Evolutionary conservation across 2,329 filamentous ascomycete genomes (phyloP).

Genomic region (Hymenoscyphus fraxineus): DNA sequence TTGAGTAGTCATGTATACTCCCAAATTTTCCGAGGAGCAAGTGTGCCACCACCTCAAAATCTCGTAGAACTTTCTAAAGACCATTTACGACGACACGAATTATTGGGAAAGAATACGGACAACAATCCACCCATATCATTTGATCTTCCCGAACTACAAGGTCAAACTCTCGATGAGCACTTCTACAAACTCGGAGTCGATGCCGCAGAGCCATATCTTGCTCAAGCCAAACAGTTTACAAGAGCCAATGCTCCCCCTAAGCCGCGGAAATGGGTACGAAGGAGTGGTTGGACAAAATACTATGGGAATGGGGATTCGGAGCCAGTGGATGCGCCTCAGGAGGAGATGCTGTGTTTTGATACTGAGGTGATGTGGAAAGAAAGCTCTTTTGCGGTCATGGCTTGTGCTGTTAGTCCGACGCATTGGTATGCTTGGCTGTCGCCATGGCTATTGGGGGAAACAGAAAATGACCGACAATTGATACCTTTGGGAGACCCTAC

Average conservation of each 20-base stretch:
- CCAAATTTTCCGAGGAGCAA: conserved; percentile 70
- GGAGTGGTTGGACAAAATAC: conserved; percentile 95
- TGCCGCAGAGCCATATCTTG: conserved; percentile 79
- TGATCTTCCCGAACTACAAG: conserved; percentile 76
- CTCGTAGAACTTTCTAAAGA: conserved; percentile 77
- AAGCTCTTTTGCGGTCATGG: conserved; percentile 91
- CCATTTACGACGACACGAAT: conserved; percentile 79
- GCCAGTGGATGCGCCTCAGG: conserved; percentile 70
- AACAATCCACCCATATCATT: conserved; percentile 73
- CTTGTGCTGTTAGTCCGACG: conserved; percentile 82
- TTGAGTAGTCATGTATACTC: conserved; percentile 77
- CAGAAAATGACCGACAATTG: conserved; percentile 71
- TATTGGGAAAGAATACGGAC: conserved; percentile 88
- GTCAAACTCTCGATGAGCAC: conserved; percentile 83
- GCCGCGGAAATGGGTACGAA: conserved; percentile 68
- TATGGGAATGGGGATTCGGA: conserved; percentile 69
- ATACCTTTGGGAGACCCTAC: conserved; percentile 79
- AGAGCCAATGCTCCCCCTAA: conserved; percentile 54
- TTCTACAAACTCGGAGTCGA: conserved; percentile 86
- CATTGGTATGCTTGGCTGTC: conserved; percentile 98
- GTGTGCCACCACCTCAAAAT: conserved; percentile 58
- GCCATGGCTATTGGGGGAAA: conserved; percentile 86
- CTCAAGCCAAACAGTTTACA: conserved; percentile 70
- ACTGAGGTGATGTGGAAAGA: conserved; percentile 97
- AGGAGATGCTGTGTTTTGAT: conserved; percentile 84